These are phyloP conservation scores for Russula griseocarnosa DNA, from an alignment of 768 basidiomycete species.

Conservation along the genomic window DNA sequence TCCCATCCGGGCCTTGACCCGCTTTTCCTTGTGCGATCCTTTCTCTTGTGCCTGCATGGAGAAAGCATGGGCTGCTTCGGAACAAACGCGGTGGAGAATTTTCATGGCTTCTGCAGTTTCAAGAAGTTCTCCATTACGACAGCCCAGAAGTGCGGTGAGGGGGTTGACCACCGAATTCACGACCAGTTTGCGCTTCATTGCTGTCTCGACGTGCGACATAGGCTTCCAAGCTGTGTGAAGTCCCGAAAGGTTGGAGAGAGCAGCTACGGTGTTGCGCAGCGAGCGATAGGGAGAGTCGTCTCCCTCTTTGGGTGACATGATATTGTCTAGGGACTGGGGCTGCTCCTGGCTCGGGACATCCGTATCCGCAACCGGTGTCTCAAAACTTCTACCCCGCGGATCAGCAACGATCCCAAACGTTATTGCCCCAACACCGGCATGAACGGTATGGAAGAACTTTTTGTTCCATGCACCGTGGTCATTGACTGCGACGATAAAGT, in stretches of 20 bases:
- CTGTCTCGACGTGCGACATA: conserved; percentile 59
- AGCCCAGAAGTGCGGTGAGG: conserved; percentile 74
- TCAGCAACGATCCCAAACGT: conserved; percentile 81
- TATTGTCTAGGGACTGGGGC: conserved; percentile 49
- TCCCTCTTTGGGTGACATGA: conserved; percentile 39
- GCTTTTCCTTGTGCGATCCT: conserved; percentile 27
- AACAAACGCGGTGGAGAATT: conserved; percentile 53
- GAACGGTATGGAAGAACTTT: conserved; percentile 52
- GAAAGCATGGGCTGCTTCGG: conserved; percentile 68
- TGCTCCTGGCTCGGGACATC: conserved; percentile 38
- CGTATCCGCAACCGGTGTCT: conserved; percentile 46
- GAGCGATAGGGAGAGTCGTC: conserved; percentile 48
- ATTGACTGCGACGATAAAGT: conserved; percentile 80
- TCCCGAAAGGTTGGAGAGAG: conserved; percentile 50
- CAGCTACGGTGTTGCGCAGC: conserved; percentile 65
- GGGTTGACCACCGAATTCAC: conserved; percentile 83
- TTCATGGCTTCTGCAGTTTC: conserved; percentile 40
- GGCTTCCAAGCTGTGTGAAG: conserved; percentile 64
- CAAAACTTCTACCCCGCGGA: conserved; percentile 56
- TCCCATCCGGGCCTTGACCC: conserved; percentile 30
- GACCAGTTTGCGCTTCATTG: conserved; percentile 75
- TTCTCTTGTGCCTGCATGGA: conserved; percentile 46
- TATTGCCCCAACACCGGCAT: conserved; percentile 65
- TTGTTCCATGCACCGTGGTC: conserved; percentile 73
- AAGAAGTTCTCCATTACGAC: conserved; percentile 75